Base-by-base conservation (phyloP, 1,284 basidiomycete genomes). In the Mixia osmundae region DNA sequence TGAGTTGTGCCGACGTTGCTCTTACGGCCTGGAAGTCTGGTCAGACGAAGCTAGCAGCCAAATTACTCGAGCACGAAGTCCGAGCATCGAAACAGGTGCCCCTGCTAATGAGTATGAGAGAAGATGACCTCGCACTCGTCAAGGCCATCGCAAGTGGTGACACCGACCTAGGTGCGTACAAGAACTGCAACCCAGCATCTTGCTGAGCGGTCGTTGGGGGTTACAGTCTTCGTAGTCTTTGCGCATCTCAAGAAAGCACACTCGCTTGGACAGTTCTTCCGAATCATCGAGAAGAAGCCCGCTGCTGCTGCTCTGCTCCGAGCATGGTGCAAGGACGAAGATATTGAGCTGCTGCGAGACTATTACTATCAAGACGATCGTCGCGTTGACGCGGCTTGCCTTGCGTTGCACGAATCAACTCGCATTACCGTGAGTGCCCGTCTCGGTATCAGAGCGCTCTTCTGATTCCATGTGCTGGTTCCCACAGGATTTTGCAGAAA, bases 341-440 rank as follows among this genome's bases (percentile, higher is more conserved):
- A 95, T 53, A 62, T 74, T 31, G 82, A 85, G 44, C 74, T 97
- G 67, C 61, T 95, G 10, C 66, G 79, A 12, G 85, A 99, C 54
- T 95, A 91, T 56, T 97, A 89, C 58, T 99, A 89, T 54, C 89
- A 89, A 35, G 91, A 99, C 52, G 91, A 99, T 57, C 66, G 89
- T 42, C 66, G 89, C 30, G 75, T 80, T 5, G 87, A 95, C 50
- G 85, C 73, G 52, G 91, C 82, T 0, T 67, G 77, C 12, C 60
- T 95, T 5, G 75, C 70, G 26, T 59, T 97, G 28, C 76, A 79
- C 28, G 85, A 91, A 53, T 77, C 82, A 11, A 61, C 67, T 5
- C 54, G 57, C 25, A 69, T 18, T 22, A 14, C 30, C 15, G 5
- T 30, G n/a, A n/a, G n/a, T n/a, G n/a, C n/a, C n/a, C n/a, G n/a